These are phyloP conservation scores for Microascus cirrosus DNA, from an alignment of 2,329 filamentous ascomycete species.

Conservation along the genomic window DNA sequence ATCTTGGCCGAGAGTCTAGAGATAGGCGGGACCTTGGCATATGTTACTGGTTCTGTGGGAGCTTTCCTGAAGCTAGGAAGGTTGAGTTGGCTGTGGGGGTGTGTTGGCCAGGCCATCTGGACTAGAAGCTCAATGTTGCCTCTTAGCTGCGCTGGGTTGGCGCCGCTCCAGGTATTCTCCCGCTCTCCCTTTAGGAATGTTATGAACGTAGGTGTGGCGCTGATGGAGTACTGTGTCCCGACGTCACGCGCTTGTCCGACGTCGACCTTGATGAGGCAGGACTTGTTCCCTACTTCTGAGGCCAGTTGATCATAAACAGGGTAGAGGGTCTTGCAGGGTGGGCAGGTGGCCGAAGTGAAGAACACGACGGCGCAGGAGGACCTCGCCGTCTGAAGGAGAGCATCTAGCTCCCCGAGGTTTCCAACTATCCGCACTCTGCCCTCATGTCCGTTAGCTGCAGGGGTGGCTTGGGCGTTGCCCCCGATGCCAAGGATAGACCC, in stretches of 20 bases:
- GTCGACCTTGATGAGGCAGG: slow-evolving; percentile 73
- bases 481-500: slow-evolving; percentile 43
- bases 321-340: slow-evolving; percentile 74
- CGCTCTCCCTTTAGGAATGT: slow-evolving; percentile 69
- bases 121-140: slow-evolving; percentile 64
- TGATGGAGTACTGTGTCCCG: slow-evolving; percentile 53
- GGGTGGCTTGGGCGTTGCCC: slow-evolving; percentile 14
- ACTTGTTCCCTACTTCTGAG: slow-evolving; percentile 55
- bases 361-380: slow-evolving; percentile 71
- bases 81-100: slow-evolving; percentile 62
- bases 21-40: slow-evolving; percentile 69
- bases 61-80: slow-evolving; percentile 59
- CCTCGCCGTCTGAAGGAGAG: slow-evolving; percentile 50
- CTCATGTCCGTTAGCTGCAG: slow-evolving; percentile 14
- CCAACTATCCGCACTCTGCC: not conserved
- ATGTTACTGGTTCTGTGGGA: slow-evolving; percentile 57
- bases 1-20: slow-evolving; percentile 75
- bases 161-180: slow-evolving; percentile 71
- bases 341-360: slow-evolving; percentile 83
- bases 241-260: slow-evolving; percentile 56
- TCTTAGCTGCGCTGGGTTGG: slow-evolving; percentile 55
- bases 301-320: slow-evolving; percentile 74
- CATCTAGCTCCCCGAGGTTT: slow-evolving; percentile 5
- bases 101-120: slow-evolving; percentile 62
- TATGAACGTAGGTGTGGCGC: slow-evolving; percentile 79